phyloP scores from a whole-genome alignment of 768 basidiomycete genomes.

The Sistotremastrum suecicum region DNA sequence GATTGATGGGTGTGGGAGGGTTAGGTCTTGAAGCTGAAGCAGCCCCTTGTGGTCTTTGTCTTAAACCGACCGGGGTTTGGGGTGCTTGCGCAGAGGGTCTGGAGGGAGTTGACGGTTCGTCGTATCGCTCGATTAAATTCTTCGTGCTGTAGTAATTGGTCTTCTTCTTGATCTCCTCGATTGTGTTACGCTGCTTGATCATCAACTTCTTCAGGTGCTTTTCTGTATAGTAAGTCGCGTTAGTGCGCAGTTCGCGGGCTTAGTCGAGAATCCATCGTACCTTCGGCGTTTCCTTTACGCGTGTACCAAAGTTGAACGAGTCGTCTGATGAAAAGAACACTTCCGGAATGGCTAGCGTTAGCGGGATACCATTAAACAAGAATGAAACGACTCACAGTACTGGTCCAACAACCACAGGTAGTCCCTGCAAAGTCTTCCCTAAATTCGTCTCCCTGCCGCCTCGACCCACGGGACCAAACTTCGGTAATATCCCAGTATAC shows the following conservation, averaged over 20 bases:
- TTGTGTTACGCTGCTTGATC: constrained; percentile 67
- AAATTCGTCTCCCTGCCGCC: constrained; percentile 12
- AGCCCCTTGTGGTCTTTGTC: not conserved
- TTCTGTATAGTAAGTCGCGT: constrained; percentile 33
- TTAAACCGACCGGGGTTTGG: constrained; percentile 13
- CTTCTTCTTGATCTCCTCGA: constrained; percentile 96
- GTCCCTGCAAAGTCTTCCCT: constrained; percentile 31
- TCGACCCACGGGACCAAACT: constrained; percentile 16
- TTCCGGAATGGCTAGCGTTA: not conserved
- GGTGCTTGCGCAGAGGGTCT: constrained; percentile 3
- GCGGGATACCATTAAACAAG: constrained; percentile 2
- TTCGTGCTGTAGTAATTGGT: constrained; percentile 92
- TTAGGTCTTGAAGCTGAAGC: not conserved
- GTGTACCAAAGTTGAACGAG: constrained; percentile 79
- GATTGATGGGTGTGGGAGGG: not conserved
- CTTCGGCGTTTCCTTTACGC: constrained; percentile 67
- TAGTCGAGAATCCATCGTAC: constrained; percentile 24
- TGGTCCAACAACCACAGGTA: constrained; percentile 61
- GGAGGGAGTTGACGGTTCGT: constrained; percentile 33
- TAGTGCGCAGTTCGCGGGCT: not conserved
- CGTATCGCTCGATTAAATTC: constrained; percentile 81
- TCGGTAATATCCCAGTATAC: constrained; percentile 49
- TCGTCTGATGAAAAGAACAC: constrained; percentile 48
- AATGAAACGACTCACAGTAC: constrained; percentile 44
- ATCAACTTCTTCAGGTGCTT: constrained; percentile 59